A percentile compares a stretch with the other conserved stretches of the same genome.
Conservation (phyloP, 331 rosid genomes). For the Quercus tomentella region DNA sequence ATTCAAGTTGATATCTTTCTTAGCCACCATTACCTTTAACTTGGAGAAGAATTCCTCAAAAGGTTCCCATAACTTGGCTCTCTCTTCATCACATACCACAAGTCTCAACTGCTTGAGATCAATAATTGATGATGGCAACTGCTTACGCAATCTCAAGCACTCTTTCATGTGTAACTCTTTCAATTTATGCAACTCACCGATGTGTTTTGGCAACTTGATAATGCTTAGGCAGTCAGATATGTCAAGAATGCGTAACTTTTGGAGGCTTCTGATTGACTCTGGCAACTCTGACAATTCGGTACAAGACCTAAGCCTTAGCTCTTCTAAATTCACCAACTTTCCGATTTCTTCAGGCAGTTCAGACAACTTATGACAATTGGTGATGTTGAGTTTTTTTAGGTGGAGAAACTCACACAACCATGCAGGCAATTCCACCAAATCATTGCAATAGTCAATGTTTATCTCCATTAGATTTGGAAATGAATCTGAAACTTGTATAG, state of each 20-base stretch:
- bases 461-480: constrained; percentile 29
- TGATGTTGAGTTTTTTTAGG: constrained; percentile 41
- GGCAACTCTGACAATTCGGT: constrained; percentile 31
- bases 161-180: constrained; percentile 27
- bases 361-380: constrained; percentile 46
- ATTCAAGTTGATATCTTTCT: constrained; percentile 22
- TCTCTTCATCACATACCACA: constrained; percentile 56
- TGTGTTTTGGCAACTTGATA: constrained; percentile 32
- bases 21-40: constrained; percentile 7
- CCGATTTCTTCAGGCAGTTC: constrained; percentile 42
- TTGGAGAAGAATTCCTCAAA: background rate
- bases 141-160: constrained; percentile 23
- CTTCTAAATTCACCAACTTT: constrained; percentile 33
- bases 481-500: constrained; percentile 5
- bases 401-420: constrained; percentile 24
- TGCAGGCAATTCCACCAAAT: constrained; percentile 40
- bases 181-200: constrained; percentile 28
- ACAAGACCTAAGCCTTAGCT: constrained; percentile 44
- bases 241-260: constrained; percentile 27
- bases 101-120: constrained; percentile 30
- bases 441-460: constrained; percentile 52
- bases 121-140: constrained; percentile 39
- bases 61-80: constrained; percentile 13
- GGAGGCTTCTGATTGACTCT: constrained; percentile 24
- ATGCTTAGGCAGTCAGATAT: constrained; percentile 43